Conservation (phyloP, 495 filamentous ascomycete species). For the Penicillium canariense region DNA sequence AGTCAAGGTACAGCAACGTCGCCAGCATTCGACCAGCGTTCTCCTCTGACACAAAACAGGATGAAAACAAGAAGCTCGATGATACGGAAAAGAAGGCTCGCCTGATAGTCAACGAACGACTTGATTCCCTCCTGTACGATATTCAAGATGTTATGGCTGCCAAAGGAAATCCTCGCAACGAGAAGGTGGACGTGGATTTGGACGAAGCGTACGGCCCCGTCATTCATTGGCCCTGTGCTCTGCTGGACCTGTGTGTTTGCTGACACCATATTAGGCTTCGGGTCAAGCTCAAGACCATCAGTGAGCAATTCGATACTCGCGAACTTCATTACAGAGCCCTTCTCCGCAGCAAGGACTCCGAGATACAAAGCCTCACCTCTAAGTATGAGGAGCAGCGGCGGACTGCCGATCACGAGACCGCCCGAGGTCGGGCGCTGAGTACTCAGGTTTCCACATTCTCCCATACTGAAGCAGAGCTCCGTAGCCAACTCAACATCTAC, state of each 20-base stretch:
- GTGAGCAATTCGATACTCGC: constrained; percentile 92
- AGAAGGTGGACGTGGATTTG: constrained; percentile 73
- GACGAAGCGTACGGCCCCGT: constrained; percentile 76
- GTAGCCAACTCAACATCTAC: constrained; percentile 96
- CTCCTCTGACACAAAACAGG: constrained; percentile 49
- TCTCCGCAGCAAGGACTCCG: constrained; percentile 91
- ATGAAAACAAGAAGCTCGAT: constrained; percentile 83
- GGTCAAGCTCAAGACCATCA: constrained; percentile 85
- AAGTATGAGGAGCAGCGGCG: constrained; percentile 87
- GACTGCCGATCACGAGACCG: constrained; percentile 73
- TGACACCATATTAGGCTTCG: constrained; percentile 61
- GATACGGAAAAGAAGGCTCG: constrained; percentile 80
- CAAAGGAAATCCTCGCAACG: constrained; percentile 71
- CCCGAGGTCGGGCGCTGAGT: constrained; percentile 77
- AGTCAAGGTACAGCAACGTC: constrained; percentile 66
- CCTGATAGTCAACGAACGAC: constrained; percentile 78
- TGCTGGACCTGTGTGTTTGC: constrained; percentile 2
- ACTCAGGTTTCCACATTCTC: constrained; percentile 93
- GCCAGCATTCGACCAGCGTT: background rate
- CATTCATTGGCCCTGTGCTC: background rate
- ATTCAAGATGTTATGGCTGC: constrained; percentile 79
- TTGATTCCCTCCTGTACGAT: constrained; percentile 68
- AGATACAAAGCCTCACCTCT: constrained; percentile 85
- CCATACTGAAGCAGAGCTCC: constrained; percentile 89
- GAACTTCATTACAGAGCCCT: constrained; percentile 88